Percentiles rank a stretch among this genome's conserved stretches.
phyloP scores from a whole-genome alignment of 2,329 filamentous ascomycete species.

The Fusarium mexicanum region DNA sequence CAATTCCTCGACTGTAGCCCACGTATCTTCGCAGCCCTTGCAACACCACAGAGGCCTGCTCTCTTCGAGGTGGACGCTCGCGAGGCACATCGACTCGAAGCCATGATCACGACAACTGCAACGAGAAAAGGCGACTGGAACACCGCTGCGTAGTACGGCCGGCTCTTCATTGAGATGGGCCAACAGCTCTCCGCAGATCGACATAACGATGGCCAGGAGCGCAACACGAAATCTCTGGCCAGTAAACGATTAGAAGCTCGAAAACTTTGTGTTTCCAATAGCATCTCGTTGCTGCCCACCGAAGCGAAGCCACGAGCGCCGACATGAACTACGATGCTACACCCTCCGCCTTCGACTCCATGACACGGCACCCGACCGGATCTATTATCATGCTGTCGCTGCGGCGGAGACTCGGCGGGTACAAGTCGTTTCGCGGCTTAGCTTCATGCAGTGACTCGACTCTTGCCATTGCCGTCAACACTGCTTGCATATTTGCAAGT shows the following conservation, averaged over 20 bases:
- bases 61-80: neutral
- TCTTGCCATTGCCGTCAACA: neutral
- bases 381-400: neutral
- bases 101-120: neutral
- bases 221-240: too few relatives aligned
- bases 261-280: neutral
- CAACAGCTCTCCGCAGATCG: neutral
- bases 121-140: neutral
- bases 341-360: neutral
- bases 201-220: neutral
- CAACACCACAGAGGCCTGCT: too few relatives aligned
- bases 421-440: neutral
- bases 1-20: neutral
- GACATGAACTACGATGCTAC: neutral
- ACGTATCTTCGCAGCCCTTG: neutral
- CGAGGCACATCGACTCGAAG: neutral
- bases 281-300: neutral
- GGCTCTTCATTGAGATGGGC: too few relatives aligned
- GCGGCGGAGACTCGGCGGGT: neutral
- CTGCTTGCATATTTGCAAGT: neutral
- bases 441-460: neutral
- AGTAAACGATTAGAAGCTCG: neutral
- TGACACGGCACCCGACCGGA: neutral
- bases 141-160: neutral
- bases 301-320: neutral